Base-by-base conservation (phyloP, 345 rosid genomes). In the Hypericum androsaemum region DNA sequence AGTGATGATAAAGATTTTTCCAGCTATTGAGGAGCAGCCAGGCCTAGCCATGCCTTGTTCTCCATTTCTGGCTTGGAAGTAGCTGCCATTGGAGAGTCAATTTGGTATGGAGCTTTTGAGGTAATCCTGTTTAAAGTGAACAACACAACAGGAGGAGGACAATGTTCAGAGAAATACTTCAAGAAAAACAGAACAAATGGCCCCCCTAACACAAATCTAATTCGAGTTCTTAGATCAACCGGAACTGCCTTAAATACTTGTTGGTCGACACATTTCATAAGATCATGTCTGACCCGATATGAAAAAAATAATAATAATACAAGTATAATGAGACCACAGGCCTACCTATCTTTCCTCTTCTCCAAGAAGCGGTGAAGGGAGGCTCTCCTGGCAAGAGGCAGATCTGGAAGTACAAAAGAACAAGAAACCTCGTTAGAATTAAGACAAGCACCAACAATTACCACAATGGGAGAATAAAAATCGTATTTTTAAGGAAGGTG, bases 321-420 rank as follows among this genome's bases (percentile, higher is more conserved):
- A 3, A 2, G 6, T 16, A 59, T 37, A 47, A 54, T 37, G 38
- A 28, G 32, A 22, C 32, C 32, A 22, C 4, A 47, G 56, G 59
- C 77, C 42, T 83, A 87, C 96, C 94, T 80, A 37, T 90, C 94
- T 71, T 90, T 90, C 58, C 98, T 80, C 83, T 84, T 90, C 70
- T 76, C 95, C 54, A 90, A 41, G 80, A 90, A 90, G 52, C 98
- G 78, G 64, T 84, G 98, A 11, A 90, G 96, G 22, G 98, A 90
- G 56, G 89, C 92, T 68, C 84, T 72, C 79, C 95, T 74, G 13
- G 92, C 92, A 48, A 90, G 79, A 37, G 98, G 98, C 13, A 90
- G 74, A 66, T 82, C 97, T 86, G 80, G 50, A 65, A 14, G 45
- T 38, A 13, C 47, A 28, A 9, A 40, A 28, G 32, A 56, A 8